These are phyloP conservation scores for Suillus bovinus DNA, from an alignment of 768 basidiomycete species.

Conservation along the genomic window DNA sequence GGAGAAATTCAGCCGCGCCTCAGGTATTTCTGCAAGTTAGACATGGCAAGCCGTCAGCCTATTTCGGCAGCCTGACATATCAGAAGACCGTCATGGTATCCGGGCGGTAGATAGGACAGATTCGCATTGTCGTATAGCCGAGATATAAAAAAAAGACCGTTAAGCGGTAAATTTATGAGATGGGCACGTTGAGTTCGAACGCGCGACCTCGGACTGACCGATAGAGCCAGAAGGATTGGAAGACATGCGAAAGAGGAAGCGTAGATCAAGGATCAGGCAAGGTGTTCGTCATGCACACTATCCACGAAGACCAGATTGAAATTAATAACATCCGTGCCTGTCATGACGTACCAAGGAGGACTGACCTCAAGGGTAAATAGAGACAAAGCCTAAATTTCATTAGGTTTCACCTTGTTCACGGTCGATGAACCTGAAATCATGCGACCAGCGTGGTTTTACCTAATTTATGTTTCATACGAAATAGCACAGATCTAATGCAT, in stretches of 20 bases:
- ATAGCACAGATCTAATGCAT: not conserved
- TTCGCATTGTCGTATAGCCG: conserved; percentile 21
- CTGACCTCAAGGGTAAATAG: conserved; percentile 13
- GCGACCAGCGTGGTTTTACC: conserved; percentile 7
- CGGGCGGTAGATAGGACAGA: conserved; percentile 20
- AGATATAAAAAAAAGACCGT: conserved; percentile 13
- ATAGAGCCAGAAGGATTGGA: conserved; percentile 13
- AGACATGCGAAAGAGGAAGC: conserved; percentile 20
- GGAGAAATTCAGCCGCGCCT: conserved; percentile 5
- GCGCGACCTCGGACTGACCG: conserved; percentile 14
- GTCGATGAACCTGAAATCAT: conserved; percentile 13
- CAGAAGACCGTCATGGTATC: conserved; percentile 19
- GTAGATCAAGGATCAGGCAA: conserved; percentile 14
- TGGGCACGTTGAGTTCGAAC: conserved; percentile 18
- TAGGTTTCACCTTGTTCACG: conserved; percentile 11
- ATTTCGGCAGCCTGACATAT: conserved; percentile 25
- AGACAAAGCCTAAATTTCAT: conserved; percentile 27
- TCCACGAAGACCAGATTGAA: conserved; percentile 14
- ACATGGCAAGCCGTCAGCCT: conserved; percentile 15
- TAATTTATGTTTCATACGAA: not conserved
- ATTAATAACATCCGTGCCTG: conserved; percentile 17
- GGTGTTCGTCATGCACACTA: conserved; percentile 14
- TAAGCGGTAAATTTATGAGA: conserved; percentile 15
- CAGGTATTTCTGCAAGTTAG: conserved; percentile 26
- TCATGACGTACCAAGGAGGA: conserved; percentile 30